Conservation (phyloP, 2,329 filamentous ascomycete species). For the Nemania serpens region DNA sequence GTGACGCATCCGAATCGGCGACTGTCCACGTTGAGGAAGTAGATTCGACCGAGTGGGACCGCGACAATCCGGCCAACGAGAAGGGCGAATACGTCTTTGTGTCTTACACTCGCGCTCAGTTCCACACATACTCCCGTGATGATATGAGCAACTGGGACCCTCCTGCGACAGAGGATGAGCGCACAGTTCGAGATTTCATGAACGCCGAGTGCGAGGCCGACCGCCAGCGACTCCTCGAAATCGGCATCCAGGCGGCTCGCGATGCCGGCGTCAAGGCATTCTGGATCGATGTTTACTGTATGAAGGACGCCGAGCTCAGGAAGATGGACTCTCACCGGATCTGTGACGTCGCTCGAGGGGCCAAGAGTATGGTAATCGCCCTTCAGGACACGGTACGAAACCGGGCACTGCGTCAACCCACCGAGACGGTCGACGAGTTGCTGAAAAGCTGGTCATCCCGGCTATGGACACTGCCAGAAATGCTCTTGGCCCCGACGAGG, state of each 20-base stretch:
- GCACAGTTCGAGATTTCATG: not conserved
- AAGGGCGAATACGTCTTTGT: constrained; percentile 15
- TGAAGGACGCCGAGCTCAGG: not conserved
- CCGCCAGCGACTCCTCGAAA: not conserved
- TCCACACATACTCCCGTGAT: constrained; percentile 3
- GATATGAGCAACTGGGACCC: not conserved
- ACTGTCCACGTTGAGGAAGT: not conserved
- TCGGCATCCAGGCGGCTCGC: constrained; percentile 11
- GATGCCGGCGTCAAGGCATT: constrained; percentile 11
- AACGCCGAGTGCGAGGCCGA: constrained; percentile 2
- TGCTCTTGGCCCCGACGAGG: not conserved
- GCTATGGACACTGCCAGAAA: constrained; percentile 3
- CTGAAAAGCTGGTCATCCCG: constrained; percentile 4
- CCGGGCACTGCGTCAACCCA: not conserved
- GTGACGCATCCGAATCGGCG: not conserved
- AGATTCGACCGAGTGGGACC: constrained; percentile 1
- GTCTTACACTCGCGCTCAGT: constrained; percentile 13
- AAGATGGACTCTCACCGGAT: constrained; percentile 14
- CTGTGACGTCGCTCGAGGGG: constrained; percentile 6
- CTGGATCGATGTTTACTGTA: constrained; percentile 12
- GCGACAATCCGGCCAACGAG: not conserved
- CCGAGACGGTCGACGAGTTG: not conserved
- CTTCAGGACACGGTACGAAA: constrained; percentile 10
- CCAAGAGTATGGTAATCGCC: constrained; percentile 8
- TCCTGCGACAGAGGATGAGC: not conserved